Base-by-base conservation (phyloP, 805 yeast genomes). In the Debaryomyces maramus region DNA sequence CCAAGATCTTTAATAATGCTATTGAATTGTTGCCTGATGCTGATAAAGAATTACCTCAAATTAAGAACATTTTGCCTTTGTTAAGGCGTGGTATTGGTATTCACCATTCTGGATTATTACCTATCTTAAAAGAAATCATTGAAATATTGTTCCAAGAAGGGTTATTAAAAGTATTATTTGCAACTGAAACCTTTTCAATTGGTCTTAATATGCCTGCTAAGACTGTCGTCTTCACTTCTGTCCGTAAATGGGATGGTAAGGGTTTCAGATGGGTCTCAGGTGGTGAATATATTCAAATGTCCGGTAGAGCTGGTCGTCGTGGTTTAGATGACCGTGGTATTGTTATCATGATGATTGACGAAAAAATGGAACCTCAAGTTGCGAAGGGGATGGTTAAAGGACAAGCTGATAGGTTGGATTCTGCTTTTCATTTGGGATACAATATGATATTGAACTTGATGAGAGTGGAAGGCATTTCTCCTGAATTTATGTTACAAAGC, bases 351-450 rank as follows among this genome's bases (percentile, higher is more conserved):
- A 93, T 93, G 99, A 89, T 93, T 61, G 98, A 93, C 61, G 98
- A 93, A 61, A 93, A 93, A 58, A 93, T 93, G 99, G 99, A 93
- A 62, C 99, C 99, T 3, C 95, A 90, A 54, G 97, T 93, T 31
- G 99, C 99, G 15, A 93, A 93, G 60, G 97, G 98, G 1, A 93
- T 93, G 99, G 99, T 93, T 16, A 91, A 91, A 63, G 99, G 99
- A 58, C 96, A 89, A 58, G 97, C 99, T 22, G 99, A 93, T 66
- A 75, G 99, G 51, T 75, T 93, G 43, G 98, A 93, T 58, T 91
- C 98, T 15, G 98, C 99, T 0, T 93, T 93, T 77, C 99, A 93
- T 60, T 70, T 93, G 46, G 97, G 98, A 17, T 93, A 93, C 65
- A 93, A 93, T 61, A 93, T 93, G 99, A 88, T 90, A 55, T 76